A percentile compares a stretch with the other conserved stretches of the same genome.
Conservation (phyloP, 371 early-diverging fungal species). For the Mucor indicus region DNA sequence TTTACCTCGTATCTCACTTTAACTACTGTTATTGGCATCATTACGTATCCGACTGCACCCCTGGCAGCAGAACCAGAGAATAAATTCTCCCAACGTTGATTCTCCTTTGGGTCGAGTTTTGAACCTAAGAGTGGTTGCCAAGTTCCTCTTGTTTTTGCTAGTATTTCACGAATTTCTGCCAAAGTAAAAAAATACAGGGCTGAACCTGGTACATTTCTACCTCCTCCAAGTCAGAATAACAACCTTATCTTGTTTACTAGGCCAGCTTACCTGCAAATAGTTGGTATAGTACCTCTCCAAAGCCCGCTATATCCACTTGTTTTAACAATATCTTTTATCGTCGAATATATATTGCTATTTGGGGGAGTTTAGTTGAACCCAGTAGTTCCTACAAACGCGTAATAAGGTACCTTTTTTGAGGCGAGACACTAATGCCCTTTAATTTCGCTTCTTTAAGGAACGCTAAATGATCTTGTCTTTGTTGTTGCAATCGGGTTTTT, state of each 20-base stretch:
- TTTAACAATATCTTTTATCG: slow-evolving; percentile 54
- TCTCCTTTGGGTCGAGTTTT: too few relatives aligned
- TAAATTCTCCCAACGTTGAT: slow-evolving; percentile 62
- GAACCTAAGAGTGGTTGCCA: slow-evolving; percentile 34
- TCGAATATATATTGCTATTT: slow-evolving; percentile 56
- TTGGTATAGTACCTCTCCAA: slow-evolving; percentile 91
- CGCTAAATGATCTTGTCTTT: slow-evolving; percentile 51
- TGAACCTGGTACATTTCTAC: slow-evolving; percentile 83
- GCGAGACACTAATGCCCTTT: slow-evolving; percentile 27
- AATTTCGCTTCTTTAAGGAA: slow-evolving; percentile 44
- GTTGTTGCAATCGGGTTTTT: slow-evolving; percentile 82
- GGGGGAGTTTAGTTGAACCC: slow-evolving; percentile 27
- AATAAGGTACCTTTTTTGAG: slow-evolving; percentile 23
- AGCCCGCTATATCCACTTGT: slow-evolving; percentile 71
- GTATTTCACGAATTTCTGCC: slow-evolving; percentile 45
- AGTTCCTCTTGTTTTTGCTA: slow-evolving; percentile 35
- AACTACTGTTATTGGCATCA: slow-evolving; percentile 94
- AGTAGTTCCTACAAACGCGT: too few relatives aligned
- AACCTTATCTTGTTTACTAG: too few relatives aligned
- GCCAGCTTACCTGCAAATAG: slow-evolving; percentile 78
- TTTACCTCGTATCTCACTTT: slow-evolving; percentile 89
- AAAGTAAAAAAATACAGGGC: slow-evolving; percentile 75
- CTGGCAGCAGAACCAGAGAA: slow-evolving; percentile 84
- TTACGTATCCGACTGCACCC: slow-evolving; percentile 78
- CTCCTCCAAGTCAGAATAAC: too few relatives aligned